phyloP scores from a whole-genome alignment of 2,329 filamentous ascomycete genomes.

The Colletotrichum paranaense region DNA sequence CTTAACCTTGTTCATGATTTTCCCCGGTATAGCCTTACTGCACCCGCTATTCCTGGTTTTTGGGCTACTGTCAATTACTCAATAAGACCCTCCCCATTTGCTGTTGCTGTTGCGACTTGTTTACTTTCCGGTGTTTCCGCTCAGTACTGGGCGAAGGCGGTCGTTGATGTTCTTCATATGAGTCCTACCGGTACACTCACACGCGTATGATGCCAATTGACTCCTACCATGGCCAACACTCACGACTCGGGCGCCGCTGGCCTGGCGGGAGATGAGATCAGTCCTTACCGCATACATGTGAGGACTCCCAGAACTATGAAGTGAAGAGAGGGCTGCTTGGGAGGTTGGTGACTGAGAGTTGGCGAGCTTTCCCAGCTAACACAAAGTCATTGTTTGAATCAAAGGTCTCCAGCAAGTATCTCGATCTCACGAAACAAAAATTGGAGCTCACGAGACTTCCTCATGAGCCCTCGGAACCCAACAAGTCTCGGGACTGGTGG shows the following conservation, averaged over 20 bases:
- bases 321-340: not conserved
- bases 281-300: conserved; percentile 68
- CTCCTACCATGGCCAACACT: conserved; percentile 14
- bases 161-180: not conserved
- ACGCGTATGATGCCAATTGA: not conserved
- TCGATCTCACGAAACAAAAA: conserved; percentile 75
- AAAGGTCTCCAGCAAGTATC: conserved; percentile 74
- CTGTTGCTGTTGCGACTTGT: not conserved
- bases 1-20: not conserved
- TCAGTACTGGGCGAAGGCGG: not conserved
- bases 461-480: conserved; percentile 62
- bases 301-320: conserved; percentile 42
- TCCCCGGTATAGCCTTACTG: not conserved
- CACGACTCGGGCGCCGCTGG: conserved; percentile 6
- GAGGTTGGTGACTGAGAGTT: not conserved
- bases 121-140: not conserved
- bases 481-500: conserved; percentile 62
- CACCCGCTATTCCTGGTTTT: not conserved
- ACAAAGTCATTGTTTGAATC: not conserved
- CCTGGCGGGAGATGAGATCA: conserved; percentile 56
- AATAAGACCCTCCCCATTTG: not conserved
- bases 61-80: not conserved
- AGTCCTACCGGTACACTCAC: not conserved
- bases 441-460: conserved; percentile 74
- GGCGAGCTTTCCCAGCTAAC: conserved; percentile 42